phyloP scores from a whole-genome alignment of 83 land plant species.

The Isoetes engelmannii region DNA sequence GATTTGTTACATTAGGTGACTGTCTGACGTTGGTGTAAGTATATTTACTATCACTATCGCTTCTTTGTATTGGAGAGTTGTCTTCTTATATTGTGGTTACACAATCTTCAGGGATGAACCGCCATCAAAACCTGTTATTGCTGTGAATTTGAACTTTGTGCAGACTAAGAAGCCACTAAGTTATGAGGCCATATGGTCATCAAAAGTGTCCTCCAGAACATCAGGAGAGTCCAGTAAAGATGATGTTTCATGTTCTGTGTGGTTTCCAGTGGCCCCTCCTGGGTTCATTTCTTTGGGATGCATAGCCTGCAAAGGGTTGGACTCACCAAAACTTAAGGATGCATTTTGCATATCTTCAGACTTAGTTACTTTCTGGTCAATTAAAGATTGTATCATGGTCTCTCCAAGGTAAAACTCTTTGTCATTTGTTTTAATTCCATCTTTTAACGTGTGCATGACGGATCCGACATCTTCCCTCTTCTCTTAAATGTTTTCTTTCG shows the following conservation, averaged over 20 bases:
- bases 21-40: constrained; percentile 82
- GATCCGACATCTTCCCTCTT: too few species aligned
- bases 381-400: constrained; percentile 57
- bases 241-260: constrained; percentile 45
- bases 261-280: constrained; percentile 85
- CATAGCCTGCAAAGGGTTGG: constrained; percentile 52
- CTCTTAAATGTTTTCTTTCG: too few species aligned
- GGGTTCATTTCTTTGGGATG: constrained; percentile 93
- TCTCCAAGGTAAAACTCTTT: too few species aligned
- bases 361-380: constrained; percentile 54
- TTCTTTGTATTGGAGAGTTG: neutral
- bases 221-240: constrained; percentile 10
- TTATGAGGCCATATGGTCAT: constrained; percentile 67
- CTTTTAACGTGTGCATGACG: too few species aligned
- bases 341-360: constrained; percentile 57
- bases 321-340: constrained; percentile 52
- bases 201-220: neutral
- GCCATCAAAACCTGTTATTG: constrained; percentile 90
- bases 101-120: constrained; percentile 62
- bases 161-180: constrained; percentile 70
- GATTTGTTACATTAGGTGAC: constrained; percentile 92
- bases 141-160: constrained; percentile 63
- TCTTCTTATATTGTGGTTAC: neutral
- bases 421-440: too few species aligned
- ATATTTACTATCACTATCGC: neutral